phyloP scores from a whole-genome alignment of 208 protist genomes.

The Strigomonas culicis region DNA sequence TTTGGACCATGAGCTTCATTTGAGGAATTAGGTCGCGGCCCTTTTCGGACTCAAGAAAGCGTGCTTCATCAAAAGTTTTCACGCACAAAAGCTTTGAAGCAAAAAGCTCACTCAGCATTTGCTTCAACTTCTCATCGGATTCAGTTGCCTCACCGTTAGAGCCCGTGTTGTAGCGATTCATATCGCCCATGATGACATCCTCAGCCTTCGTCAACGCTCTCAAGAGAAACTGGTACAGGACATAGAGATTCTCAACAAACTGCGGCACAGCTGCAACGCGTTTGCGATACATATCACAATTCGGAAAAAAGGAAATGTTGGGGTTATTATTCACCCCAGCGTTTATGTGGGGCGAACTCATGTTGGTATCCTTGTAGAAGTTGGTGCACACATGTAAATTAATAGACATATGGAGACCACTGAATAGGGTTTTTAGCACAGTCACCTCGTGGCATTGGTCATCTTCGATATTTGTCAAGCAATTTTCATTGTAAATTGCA shows the following conservation, averaged over 20 bases:
- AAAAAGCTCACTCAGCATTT: slow-evolving; percentile 54
- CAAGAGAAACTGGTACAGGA: slow-evolving; percentile 85
- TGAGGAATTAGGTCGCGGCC: slow-evolving; percentile 46
- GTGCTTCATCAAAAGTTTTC: slow-evolving; percentile 79
- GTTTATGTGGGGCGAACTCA: slow-evolving; percentile 45
- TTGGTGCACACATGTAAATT: slow-evolving; percentile 81
- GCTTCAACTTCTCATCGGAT: slow-evolving; percentile 49
- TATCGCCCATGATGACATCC: slow-evolving; percentile 37
- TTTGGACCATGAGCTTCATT: slow-evolving; percentile 76
- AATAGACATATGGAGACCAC: slow-evolving; percentile 88
- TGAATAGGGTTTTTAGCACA: slow-evolving; percentile 68
- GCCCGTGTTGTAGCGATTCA: slow-evolving; percentile 56
- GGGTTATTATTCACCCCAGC: slow-evolving; percentile 66
- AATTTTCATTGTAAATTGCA: slow-evolving; percentile 87
- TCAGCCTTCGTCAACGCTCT: slow-evolving; percentile 79
- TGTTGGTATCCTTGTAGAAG: slow-evolving; percentile 68
- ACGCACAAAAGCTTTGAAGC: slow-evolving; percentile 49
- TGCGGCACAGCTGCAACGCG: slow-evolving; percentile 49
- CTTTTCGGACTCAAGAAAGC: slow-evolving; percentile 64
- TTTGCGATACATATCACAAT: slow-evolving; percentile 77
- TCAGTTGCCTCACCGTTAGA: slow-evolving; percentile 24
- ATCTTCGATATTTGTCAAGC: slow-evolving; percentile 23
- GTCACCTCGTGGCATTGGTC: slow-evolving; percentile 50
- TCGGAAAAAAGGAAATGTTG: slow-evolving; percentile 81
- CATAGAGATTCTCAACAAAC: slow-evolving; percentile 82